Percentiles rank a stretch among this genome's conserved stretches.
phyloP scores from a whole-genome alignment of 495 filamentous ascomycete genomes.

The Lasiosphaeriaceae sp. region DNA sequence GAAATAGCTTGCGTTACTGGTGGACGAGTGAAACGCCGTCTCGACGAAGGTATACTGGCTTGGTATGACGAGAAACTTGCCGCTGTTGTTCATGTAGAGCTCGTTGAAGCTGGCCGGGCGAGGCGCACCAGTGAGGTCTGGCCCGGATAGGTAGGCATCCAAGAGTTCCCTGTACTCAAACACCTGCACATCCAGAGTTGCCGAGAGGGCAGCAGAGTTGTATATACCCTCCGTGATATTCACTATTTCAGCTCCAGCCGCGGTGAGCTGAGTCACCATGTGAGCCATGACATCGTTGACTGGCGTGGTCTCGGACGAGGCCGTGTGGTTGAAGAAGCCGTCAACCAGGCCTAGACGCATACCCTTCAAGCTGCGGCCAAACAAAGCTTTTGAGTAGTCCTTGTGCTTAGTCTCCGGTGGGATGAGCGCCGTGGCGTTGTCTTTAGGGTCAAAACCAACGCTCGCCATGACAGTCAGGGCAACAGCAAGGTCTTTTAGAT shows the following conservation, averaged over 20 bases:
- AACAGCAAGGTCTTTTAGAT: slow-evolving; percentile 49
- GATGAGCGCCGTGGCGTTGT: slow-evolving; percentile 41
- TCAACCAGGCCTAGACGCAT: slow-evolving; percentile 45
- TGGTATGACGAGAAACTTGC: slow-evolving; percentile 53
- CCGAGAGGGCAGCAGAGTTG: slow-evolving; percentile 42
- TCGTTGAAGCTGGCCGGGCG: slow-evolving; percentile 40
- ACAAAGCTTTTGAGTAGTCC: slow-evolving; percentile 40
- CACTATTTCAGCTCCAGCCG: slow-evolving; percentile 38
- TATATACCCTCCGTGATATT: slow-evolving; percentile 49
- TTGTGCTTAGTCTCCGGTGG: slow-evolving; percentile 26
- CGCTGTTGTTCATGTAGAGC: slow-evolving; percentile 34
- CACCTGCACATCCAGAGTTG: slow-evolving; percentile 50
- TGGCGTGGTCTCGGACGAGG: slow-evolving; percentile 45
- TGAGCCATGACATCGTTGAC: slow-evolving; percentile 46
- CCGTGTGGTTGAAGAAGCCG: slow-evolving; percentile 46
- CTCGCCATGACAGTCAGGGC: slow-evolving; percentile 56
- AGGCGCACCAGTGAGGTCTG: slow-evolving; percentile 20
- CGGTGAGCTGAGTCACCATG: slow-evolving; percentile 29
- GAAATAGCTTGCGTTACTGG: slow-evolving; percentile 42
- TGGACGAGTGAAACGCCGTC: slow-evolving; percentile 44
- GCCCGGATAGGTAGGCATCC: slow-evolving; percentile 43
- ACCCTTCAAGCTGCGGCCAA: slow-evolving; percentile 34
- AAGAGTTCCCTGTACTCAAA: slow-evolving; percentile 54
- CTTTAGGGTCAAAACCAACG: slow-evolving; percentile 39
- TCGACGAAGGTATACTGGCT: slow-evolving; percentile 51